Base-by-base conservation (phyloP, 768 basidiomycete genomes). In the Daedaleopsis nitida region DNA sequence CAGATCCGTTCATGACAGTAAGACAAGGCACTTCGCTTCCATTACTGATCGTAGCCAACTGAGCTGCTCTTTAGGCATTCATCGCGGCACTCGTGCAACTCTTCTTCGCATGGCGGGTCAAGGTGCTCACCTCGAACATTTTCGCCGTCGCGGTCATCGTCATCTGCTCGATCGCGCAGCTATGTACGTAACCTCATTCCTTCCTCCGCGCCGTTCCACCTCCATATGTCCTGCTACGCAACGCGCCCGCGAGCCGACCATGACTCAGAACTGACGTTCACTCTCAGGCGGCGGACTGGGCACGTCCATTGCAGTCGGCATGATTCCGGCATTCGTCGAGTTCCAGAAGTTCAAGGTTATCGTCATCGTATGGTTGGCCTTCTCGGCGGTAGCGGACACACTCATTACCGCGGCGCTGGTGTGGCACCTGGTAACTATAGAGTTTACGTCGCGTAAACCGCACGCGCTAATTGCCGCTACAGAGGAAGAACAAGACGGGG, bases 1-100 rank as follows among this genome's bases (percentile, higher is more conserved):
- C 60, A 81, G 83, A 80, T 65, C 81, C 82, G 8, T 69, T 77
- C 0, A 66, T 78, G 64, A 83, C 81, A 12, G 80, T 81, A 19
- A 63, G 73, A 7, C 13, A 21, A 13, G 14, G 9, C 23, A 21
- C 13, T 21, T 27, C 8, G 23, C 21, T 14, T 23, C 13, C 9
- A 24, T 11, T 24, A 14, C 12, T n/a, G 21, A 21, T 10, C 21
- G 44, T n/a, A 8, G 23, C 19, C 23, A 49, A 24, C 19, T 21
- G n/a, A n/a, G 16, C 17, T 4, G 16, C 10, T n/a, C 16, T 27
- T 21, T 16, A 49, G n/a, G 13, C 19, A 2, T 23, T 55, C 34
- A 27, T 47, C 14, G 32, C 19, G 38, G 49, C 38, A 16, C 64
- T 76, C 13, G 81, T 82, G 7, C 81, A 83, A 55, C 59, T 78